Base-by-base conservation (phyloP, 257 asterid genomes). In the Solanum chiquidenum region DNA sequence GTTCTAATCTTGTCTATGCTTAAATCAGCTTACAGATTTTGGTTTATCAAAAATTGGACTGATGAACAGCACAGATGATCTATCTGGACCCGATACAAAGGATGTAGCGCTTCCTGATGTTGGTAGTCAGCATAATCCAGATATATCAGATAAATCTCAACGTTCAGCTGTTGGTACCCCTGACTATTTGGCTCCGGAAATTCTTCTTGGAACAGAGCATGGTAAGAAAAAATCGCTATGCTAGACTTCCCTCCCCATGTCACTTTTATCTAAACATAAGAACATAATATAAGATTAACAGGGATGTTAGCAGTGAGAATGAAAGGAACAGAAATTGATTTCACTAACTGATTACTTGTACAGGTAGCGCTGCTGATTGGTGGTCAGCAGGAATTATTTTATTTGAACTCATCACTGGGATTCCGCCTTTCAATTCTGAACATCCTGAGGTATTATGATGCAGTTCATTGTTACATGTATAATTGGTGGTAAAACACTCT, bases 141-240 rank as follows among this genome's bases (percentile, higher is more conserved):
- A 94, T 88, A 60, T 86, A 66, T 83, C 68, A 86, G 93, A 90
- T 21, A 87, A 84, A 85, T 27, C 88, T 83, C 94, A 92, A 82
- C 91, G 88, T 86, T 95, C 98, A 87, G 99, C 99, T 88, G 97
- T 95, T 90, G 99, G 99, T 68, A 96, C 99, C 87, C 99, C 99
- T 3, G 99, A 96, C 91, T 96, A 96, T 92, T 94, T 96, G 95
- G 98, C 98, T 14, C 99, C 99, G 52, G 99, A 97, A 91, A 97
- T 97, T 91, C 98, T 97, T 92, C 94, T 97, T 88, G 99, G 99
- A 91, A 92, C 95, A 46, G 96, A 93, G 90, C 99, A 97, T 89
- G 98, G 99, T 97, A 85, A 87, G 97, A 71, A 91, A 49, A 88
- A 80, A 77, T 72, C 31, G 40, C 60, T 85, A 66, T 88, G 29